Evolutionary conservation across 768 basidiomycete species (phyloP), one percentile per base, ranked within the genome.

Genomic region (Amylocystis lapponica): DNA sequence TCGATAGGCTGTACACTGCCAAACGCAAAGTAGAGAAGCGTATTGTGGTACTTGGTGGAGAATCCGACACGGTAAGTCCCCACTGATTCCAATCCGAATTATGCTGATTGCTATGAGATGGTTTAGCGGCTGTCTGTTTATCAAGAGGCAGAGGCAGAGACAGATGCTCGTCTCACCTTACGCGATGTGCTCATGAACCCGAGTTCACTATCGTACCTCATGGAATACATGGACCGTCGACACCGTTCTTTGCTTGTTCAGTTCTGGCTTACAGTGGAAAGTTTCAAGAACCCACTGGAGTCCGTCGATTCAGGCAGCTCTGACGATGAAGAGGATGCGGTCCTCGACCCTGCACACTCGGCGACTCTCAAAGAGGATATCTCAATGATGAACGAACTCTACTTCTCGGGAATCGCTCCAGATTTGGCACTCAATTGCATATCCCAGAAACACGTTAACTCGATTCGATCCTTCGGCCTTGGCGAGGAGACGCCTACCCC

Each of bases 171-270:
- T 10, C 64, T 87, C 19, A 70, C 76, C 0, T 71, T 95, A 4
- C 78, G 87, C 29, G 86, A 91, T 40, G 75, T 98, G 39, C 78
- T 99, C 3, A 70, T 82, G 19, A 93, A 91, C 52, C 94, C 95
- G 0, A 85, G 81, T 27, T 91, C 92, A 0, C 74, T 98, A 2
- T 91, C 89, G 2, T 95, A 96, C 60, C 89, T 95, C 66, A 93
- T 97, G 83, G 96, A 99, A 67, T 96, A 90, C 55, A 94, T 97
- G 90, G 96, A 98, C 53, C 78, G 96, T 12, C 78, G 86, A 7
- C 75, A 81, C 47, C 79, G 86, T 23, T 87, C 93, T 11, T 57
- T 89, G 11, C 78, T 91, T 9, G 90, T 96, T 3, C 95, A 98
- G 50, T 99, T 97, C 65, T 98, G 95, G 95, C 70, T 98, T 1